Evolutionary conservation across 2,329 filamentous ascomycete species (phyloP).

Genomic region (Colletotrichum sp.): DNA sequence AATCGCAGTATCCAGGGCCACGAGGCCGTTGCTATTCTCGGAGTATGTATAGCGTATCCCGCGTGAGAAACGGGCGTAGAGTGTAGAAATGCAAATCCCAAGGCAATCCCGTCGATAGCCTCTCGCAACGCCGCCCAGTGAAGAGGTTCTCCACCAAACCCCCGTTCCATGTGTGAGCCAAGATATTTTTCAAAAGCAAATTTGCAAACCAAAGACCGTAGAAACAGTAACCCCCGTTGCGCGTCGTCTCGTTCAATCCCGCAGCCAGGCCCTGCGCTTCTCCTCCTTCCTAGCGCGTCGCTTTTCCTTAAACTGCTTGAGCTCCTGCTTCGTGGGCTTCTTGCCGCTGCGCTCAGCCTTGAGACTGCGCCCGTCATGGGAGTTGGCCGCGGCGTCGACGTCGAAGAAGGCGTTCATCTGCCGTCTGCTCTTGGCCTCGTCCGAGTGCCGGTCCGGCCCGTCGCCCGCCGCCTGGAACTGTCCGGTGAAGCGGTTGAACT

Average conservation of each 20-base stretch:
- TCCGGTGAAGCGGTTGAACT: constrained; percentile 93
- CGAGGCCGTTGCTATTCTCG: neutral
- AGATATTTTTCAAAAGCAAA: neutral
- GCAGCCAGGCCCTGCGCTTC: constrained; percentile 89
- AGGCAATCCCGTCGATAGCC: neutral
- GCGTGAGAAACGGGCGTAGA: neutral
- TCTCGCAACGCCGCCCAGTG: constrained; percentile 16
- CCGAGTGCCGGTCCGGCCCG: constrained; percentile 78
- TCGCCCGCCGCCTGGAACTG: constrained; percentile 74
- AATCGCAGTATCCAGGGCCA: constrained; percentile 16
- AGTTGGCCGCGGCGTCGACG: constrained; percentile 90
- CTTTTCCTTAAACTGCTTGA: constrained; percentile 93
- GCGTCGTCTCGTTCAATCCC: constrained; percentile 63
- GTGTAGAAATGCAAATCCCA: neutral
- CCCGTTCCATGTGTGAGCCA: neutral
- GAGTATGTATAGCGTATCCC: neutral
- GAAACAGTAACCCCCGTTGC: neutral
- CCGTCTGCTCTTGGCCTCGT: constrained; percentile 84
- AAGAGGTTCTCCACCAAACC: neutral
- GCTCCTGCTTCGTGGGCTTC: constrained; percentile 82
- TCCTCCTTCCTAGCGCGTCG: constrained; percentile 89
- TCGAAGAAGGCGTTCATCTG: constrained; percentile 97
- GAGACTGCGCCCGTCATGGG: constrained; percentile 86
- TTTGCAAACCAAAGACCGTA: neutral
- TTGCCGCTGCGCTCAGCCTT: constrained; percentile 89